Percentiles rank a stretch among this genome's conserved stretches.
These are phyloP conservation scores for Pterocarpus santalinus DNA, from an alignment of 306 rosid species.

Conservation along the genomic window DNA sequence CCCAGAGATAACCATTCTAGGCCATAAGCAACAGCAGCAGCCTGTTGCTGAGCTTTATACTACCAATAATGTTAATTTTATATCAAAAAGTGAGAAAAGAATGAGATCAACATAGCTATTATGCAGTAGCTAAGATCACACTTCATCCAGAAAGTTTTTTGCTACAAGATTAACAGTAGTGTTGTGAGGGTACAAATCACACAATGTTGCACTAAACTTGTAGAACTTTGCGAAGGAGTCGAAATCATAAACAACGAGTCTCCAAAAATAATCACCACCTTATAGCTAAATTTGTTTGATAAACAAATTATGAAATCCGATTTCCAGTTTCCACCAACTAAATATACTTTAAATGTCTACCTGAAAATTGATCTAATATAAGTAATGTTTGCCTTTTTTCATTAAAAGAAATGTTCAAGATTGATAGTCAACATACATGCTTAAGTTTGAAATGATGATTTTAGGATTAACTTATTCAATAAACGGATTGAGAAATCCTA, in stretches of 20 bases:
- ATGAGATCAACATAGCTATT: not conserved
- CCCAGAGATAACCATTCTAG: conserved; percentile 27
- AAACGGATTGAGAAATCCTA: conserved; percentile 16
- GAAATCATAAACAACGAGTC: not conserved
- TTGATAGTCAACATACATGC: not conserved
- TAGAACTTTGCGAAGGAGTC: not conserved
- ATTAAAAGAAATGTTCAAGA: not conserved
- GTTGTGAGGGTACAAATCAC: conserved; percentile 18
- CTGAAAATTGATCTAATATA: not conserved
- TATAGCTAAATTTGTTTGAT: not conserved
- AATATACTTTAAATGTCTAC: not conserved
- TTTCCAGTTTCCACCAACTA: not conserved
- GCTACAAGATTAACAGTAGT: not conserved
- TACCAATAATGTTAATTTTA: not conserved
- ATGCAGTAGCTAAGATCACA: conserved; percentile 2
- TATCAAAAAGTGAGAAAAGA: not conserved
- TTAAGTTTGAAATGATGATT: conserved; percentile 5
- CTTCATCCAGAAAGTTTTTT: conserved; percentile 22
- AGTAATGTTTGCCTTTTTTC: not conserved
- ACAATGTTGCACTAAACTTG: not conserved
- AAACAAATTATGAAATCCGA: not conserved
- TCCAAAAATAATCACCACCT: not conserved
- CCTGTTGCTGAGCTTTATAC: too few relatives aligned
- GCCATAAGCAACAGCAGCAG: not conserved
- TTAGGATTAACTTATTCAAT: conserved; percentile 10